Conservation (phyloP, 2,329 filamentous ascomycete genomes). For the Didymella glomerata region DNA sequence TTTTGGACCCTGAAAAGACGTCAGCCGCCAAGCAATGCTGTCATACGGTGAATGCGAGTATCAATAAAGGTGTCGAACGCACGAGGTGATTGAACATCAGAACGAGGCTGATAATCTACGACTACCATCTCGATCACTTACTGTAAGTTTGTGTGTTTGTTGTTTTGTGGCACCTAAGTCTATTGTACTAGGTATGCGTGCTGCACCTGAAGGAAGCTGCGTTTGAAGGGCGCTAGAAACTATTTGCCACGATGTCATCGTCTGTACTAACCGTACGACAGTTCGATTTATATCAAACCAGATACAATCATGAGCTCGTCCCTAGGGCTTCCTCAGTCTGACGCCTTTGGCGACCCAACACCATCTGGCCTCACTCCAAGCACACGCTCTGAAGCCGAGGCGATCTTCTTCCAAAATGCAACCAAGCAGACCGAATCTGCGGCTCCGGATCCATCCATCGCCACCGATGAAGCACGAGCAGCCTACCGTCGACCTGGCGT, state of each 20-base stretch:
- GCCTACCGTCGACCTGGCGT: slow-evolving; percentile 40
- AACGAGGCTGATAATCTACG: slow-evolving; percentile 1
- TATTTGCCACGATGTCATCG: background rate
- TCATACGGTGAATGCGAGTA: slow-evolving; percentile 26
- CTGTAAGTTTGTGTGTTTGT: background rate
- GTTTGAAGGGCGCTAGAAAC: background rate
- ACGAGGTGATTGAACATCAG: slow-evolving; percentile 2
- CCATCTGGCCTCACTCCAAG: slow-evolving; percentile 49
- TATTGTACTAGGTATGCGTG: background rate
- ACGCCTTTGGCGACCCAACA: slow-evolving; percentile 36
- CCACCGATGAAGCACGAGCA: slow-evolving; percentile 35
- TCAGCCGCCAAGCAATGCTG: slow-evolving; percentile 41
- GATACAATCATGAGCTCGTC: slow-evolving; percentile 30
- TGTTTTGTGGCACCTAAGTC: background rate
- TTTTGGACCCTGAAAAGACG: slow-evolving; percentile 34
- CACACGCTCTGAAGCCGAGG: slow-evolving; percentile 48
- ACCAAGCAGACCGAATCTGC: slow-evolving; percentile 47
- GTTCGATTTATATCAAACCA: no score
- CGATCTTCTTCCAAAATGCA: slow-evolving; percentile 44
- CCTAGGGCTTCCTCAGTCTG: slow-evolving; percentile 32
- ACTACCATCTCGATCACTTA: background rate
- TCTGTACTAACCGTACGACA: background rate
- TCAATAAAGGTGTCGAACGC: slow-evolving; percentile 23
- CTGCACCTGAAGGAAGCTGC: background rate
- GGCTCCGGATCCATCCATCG: slow-evolving; percentile 39